Conservation (phyloP, 1,284 basidiomycete species). For the Acaromyces ingoldii region DNA sequence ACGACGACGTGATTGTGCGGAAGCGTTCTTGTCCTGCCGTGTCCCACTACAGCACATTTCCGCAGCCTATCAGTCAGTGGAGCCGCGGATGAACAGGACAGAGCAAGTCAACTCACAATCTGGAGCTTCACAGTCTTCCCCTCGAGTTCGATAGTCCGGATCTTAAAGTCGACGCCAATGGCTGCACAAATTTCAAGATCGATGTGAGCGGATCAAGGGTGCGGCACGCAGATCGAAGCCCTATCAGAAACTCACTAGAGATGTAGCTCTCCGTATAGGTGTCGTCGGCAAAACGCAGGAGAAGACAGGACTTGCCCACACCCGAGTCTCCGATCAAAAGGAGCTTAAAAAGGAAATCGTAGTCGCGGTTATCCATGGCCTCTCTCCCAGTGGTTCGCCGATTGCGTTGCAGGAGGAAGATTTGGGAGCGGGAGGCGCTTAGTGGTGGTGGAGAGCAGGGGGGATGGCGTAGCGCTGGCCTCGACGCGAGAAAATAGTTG, state of each 20-base stretch:
- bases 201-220: no score
- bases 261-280: slow-evolving; percentile 56
- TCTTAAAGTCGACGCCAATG: slow-evolving; percentile 67
- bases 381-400: no score
- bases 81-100: background rate
- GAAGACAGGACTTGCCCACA: slow-evolving; percentile 72
- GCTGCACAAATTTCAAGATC: no score
- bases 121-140: slow-evolving; percentile 94
- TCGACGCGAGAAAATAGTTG: no score
- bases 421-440: no score
- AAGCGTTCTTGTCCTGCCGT: slow-evolving; percentile 99
- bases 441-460: no score
- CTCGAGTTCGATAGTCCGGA: slow-evolving; percentile 91
- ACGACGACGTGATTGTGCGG: slow-evolving; percentile 98
- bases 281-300: slow-evolving; percentile 55
- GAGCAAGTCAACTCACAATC: slow-evolving; percentile 63
- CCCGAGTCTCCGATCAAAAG: slow-evolving; percentile 72
- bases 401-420: no score
- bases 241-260: slow-evolving; percentile 57
- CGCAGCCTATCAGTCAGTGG: background rate
- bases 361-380: no score
- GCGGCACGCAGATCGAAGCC: no score
- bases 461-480: no score
- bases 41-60: slow-evolving; percentile 69
- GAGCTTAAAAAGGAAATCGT: slow-evolving; percentile 56